Conservation (phyloP, 805 yeast genomes). For the Nakazawaea wickerhamii region DNA sequence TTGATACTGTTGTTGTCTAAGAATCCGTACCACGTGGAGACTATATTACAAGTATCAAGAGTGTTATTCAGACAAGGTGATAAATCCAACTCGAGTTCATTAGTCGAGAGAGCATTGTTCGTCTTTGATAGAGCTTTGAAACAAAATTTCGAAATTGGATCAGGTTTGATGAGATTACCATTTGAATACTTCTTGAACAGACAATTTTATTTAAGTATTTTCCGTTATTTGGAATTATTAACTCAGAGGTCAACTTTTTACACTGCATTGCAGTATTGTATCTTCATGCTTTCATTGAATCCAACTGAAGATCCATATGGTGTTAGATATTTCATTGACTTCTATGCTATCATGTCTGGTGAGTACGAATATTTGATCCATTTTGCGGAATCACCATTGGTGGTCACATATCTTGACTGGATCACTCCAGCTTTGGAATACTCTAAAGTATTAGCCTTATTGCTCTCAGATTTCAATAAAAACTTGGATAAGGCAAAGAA, state of each 20-base stretch:
- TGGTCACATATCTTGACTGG: conserved; percentile 59
- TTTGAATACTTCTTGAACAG: conserved; percentile 71
- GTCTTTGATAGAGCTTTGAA: conserved; percentile 73
- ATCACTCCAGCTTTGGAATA: conserved; percentile 66
- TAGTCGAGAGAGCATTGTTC: conserved; percentile 72
- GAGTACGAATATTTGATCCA: conserved; percentile 60
- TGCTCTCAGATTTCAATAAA: conserved; percentile 28
- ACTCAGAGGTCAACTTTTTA: conserved; percentile 72
- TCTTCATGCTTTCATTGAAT: conserved; percentile 55
- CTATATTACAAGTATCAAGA: conserved; percentile 73
- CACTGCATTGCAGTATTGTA: conserved; percentile 75
- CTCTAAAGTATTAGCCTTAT: conserved; percentile 60
- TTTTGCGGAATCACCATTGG: conserved; percentile 50
- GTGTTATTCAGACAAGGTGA: conserved; percentile 75
- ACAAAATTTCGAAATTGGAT: conserved; percentile 50
- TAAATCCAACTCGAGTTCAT: conserved; percentile 62
- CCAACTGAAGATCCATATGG: conserved; percentile 85
- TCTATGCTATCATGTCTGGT: conserved; percentile 61
- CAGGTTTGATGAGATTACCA: conserved; percentile 63
- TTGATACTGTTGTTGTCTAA: conserved; percentile 52
- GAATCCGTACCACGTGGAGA: conserved; percentile 71
- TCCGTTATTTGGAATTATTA: conserved; percentile 63
- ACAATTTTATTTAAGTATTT: conserved; percentile 67
- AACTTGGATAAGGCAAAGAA: conserved; percentile 36
- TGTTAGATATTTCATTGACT: conserved; percentile 76